phyloP scores from a whole-genome alignment of 208 protist genomes.

The Porcisia hertigi region DNA sequence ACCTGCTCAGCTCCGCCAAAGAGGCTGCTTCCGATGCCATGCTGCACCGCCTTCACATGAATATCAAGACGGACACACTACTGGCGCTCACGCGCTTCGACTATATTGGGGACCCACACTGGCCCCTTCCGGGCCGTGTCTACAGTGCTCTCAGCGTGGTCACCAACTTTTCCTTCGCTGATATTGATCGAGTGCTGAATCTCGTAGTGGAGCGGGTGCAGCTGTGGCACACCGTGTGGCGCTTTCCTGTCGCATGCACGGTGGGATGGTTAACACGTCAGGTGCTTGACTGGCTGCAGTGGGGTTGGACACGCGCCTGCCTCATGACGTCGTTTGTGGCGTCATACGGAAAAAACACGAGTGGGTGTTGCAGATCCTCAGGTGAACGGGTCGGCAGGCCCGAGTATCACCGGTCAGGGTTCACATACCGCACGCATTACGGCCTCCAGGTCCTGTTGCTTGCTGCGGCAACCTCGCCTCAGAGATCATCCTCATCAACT shows the following conservation, averaged over 20 bases:
- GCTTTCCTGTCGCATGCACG: slow-evolving; percentile 20
- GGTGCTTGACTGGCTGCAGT: slow-evolving; percentile 16
- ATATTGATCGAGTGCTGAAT: slow-evolving; percentile 33
- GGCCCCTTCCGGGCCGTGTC: slow-evolving; percentile 39
- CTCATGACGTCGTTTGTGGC: slow-evolving; percentile 21
- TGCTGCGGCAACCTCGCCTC: background rate
- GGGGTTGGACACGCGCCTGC: slow-evolving; percentile 17
- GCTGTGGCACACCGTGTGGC: slow-evolving; percentile 15
- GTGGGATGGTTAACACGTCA: slow-evolving; percentile 28
- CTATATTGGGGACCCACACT: slow-evolving; percentile 40
- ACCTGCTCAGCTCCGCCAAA: slow-evolving; percentile 13
- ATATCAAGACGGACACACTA: slow-evolving; percentile 36
- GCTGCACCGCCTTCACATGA: slow-evolving; percentile 17
- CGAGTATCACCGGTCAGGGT: background rate
- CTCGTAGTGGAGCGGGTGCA: slow-evolving; percentile 14
- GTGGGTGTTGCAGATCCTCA: background rate
- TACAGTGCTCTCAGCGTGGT: slow-evolving; percentile 39
- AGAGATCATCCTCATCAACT: background rate
- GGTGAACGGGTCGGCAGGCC: background rate
- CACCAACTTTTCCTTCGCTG: slow-evolving; percentile 42
- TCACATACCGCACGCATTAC: slow-evolving; percentile 6
- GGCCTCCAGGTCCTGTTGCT: slow-evolving; percentile 25
- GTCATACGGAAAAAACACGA: background rate
- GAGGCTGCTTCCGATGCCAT: slow-evolving; percentile 28
- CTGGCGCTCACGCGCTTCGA: slow-evolving; percentile 49